phyloP scores from a whole-genome alignment of 768 basidiomycete species.

The Russula sp. region DNA sequence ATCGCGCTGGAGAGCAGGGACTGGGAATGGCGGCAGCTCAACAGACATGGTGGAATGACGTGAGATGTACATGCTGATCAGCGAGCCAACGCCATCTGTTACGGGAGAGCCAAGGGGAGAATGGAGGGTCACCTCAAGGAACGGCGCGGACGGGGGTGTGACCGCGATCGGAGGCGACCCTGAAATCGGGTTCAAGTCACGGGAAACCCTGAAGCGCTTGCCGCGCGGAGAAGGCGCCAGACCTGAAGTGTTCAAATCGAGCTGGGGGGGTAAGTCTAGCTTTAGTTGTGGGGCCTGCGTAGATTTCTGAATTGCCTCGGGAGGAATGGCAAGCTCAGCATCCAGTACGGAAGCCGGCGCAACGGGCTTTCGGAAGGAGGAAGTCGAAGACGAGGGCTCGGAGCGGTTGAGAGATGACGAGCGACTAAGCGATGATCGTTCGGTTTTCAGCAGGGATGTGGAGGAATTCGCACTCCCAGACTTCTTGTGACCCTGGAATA shows the following conservation, averaged over 20 bases:
- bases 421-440: background rate
- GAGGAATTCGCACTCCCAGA: slow-evolving; percentile 20
- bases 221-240: slow-evolving; percentile 13
- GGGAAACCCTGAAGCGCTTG: slow-evolving; percentile 6
- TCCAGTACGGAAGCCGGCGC: slow-evolving; percentile 23
- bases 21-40: slow-evolving; percentile 19
- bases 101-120: background rate
- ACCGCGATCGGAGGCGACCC: background rate
- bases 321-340: slow-evolving; percentile 21
- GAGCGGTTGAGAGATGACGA: slow-evolving; percentile 7
- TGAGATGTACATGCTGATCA: slow-evolving; percentile 28
- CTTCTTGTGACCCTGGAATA: slow-evolving; percentile 9
- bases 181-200: background rate
- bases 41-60: slow-evolving; percentile 11
- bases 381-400: background rate
- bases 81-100: slow-evolving; percentile 21
- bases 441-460: slow-evolving; percentile 16
- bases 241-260: too few species aligned
- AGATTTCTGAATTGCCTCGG: slow-evolving; percentile 16
- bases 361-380: slow-evolving; percentile 16
- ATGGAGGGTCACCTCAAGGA: slow-evolving; percentile 3
- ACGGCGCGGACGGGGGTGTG: background rate
- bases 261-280: background rate
- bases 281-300: slow-evolving; percentile 11
- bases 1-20: slow-evolving; percentile 12